Base-by-base conservation (phyloP, 148 eudicot species). In the Amaranthus cruentus region DNA sequence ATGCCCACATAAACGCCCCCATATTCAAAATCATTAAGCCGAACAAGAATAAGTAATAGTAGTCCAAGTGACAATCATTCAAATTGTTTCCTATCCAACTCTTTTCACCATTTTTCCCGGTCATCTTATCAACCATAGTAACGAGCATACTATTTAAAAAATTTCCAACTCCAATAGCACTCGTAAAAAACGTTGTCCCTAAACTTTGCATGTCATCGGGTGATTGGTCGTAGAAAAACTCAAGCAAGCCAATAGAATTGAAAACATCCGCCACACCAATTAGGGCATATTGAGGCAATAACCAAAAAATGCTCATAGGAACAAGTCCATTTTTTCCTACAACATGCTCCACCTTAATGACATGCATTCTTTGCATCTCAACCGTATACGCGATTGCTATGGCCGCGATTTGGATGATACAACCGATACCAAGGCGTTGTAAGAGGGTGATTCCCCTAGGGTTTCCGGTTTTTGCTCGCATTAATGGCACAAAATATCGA, bases 191-290 rank as follows among this genome's bases (percentile, higher is more conserved):
- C 6, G 96, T 92, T 4, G 98, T 92, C 78, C 98, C 98, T 0
- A 92, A 80, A 76, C 98, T 92, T 68, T 87, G 93, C 93, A 88
- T 88, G 72, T 92, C 98, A 28, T 88, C 90, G 0, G 98, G 98
- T 0, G 96, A 87, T 56, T 92, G 98, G 43, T 92, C 98, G n/a
- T 92, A 92, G 82, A 92, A 90, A 48, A 92, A 92, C 78, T 92
- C 98, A 13, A 92, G 78, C 83, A 88, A 70, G 3, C 98, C 98
- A 54, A 92, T 88, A 2, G 90, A 87, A 49, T 84, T 88, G 58
- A 92, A 92, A 58, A 92, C 96, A 53, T 92, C 98, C 0, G 91
- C 98, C n/a, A 90, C 79, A 5, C 98, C 98, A n/a, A 90, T 68
- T 4, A 90, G 81, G 28, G 85, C 78, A 62, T 92, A 90, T 73